Evolutionary conservation across 805 yeast species (phyloP).

Genomic region (Ogataea siamensis): DNA sequence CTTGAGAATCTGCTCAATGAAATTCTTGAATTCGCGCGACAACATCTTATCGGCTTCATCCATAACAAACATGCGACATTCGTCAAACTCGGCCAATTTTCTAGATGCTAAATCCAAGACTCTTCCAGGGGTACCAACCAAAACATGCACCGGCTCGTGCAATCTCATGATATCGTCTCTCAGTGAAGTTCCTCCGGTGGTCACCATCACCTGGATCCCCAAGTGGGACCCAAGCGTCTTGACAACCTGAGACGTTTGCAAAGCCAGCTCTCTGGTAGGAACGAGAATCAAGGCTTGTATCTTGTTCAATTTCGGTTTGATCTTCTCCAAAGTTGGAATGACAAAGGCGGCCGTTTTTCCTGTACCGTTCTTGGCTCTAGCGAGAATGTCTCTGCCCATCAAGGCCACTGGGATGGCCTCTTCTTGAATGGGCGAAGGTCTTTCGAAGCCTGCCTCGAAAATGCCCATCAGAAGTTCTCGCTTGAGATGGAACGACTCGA

Average conservation of each 20-base stretch:
- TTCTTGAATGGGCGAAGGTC: conserved; percentile 97
- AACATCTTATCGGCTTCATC: conserved; percentile 99
- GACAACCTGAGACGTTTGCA: conserved; percentile 96
- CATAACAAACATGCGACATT: conserved; percentile 88
- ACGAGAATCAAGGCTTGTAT: conserved; percentile 92
- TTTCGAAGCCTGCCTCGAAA: conserved; percentile 97
- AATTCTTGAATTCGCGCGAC: conserved; percentile 81
- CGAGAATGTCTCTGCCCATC: conserved; percentile 92
- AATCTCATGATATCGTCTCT: conserved; percentile 93
- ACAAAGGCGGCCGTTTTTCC: conserved; percentile 98
- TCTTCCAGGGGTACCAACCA: conserved; percentile 98
- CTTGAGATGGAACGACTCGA: conserved; percentile 88
- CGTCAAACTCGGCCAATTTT: conserved; percentile 79
- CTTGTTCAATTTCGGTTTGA: conserved; percentile 78
- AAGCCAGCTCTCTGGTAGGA: conserved; percentile 96
- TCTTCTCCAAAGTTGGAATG: conserved; percentile 86
- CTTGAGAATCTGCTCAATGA: conserved; percentile 80
- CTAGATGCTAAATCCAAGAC: conserved; percentile 91
- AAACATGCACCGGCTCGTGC: conserved; percentile 87
- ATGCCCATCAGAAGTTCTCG: conserved; percentile 97
- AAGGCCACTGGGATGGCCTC: conserved; percentile 95
- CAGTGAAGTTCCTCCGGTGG: conserved; percentile 95
- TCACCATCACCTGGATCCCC: conserved; percentile 91
- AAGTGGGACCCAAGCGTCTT: conserved; percentile 93
- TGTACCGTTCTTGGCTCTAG: conserved; percentile 98